These are phyloP conservation scores for Selaginella moellendorffii DNA, from an alignment of 75 land plant genomes.

Conservation along the genomic window DNA sequence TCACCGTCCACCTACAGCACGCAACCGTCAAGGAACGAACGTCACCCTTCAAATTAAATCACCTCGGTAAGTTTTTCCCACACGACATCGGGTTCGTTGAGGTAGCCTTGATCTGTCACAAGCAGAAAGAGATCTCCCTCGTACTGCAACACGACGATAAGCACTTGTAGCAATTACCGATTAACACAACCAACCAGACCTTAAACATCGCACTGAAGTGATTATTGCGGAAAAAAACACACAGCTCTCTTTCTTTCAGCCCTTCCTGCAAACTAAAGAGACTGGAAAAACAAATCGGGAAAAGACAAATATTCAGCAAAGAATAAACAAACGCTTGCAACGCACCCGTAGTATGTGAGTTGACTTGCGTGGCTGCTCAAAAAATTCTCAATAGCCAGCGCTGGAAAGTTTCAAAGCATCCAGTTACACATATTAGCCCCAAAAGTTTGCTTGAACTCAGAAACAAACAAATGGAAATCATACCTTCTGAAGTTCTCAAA, in stretches of 20 bases:
- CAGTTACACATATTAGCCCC: constrained; percentile 1
- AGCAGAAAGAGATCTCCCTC: constrained; percentile 66
- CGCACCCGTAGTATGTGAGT: constrained; percentile 77
- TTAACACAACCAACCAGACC: constrained; percentile 35
- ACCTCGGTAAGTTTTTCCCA: constrained; percentile 98
- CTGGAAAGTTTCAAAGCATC: no score
- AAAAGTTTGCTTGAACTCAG: no score
- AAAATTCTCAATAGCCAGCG: constrained; percentile 48
- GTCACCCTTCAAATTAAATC: constrained; percentile 5
- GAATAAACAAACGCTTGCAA: constrained; percentile 1
- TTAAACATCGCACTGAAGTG: constrained; percentile 99
- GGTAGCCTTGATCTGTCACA: constrained; percentile 86
- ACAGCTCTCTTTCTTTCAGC: constrained; percentile 75
- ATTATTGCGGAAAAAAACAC: constrained; percentile 97
- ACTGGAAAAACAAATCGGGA: constrained; percentile 26
- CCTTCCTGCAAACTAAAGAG: constrained; percentile 69
- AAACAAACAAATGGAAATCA: no score
- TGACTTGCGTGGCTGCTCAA: constrained; percentile 72
- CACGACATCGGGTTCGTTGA: constrained; percentile 82
- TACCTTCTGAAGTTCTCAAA: no score
- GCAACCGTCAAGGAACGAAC: neutral
- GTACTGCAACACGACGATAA: constrained; percentile 28
- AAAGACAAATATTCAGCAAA: neutral
- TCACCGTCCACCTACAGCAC: constrained; percentile 80
- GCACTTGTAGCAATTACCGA: neutral